Evolutionary conservation across 78 protist species (phyloP), one percentile per base, ranked within the genome.

Genomic region (Pigoraptor vietnamica): DNA sequence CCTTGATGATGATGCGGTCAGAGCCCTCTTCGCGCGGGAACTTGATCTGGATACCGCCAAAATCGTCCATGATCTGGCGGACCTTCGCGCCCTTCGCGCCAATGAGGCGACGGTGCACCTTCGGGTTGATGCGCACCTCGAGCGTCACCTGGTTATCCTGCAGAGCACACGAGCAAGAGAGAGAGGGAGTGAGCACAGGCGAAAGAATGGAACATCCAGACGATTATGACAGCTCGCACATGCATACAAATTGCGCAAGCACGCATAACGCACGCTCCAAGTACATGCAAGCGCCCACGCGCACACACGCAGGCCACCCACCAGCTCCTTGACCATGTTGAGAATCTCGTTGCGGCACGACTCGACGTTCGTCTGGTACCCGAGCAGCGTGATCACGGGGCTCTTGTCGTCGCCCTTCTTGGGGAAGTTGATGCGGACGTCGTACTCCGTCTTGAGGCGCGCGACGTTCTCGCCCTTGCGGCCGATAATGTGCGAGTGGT

Each of bases 361-460:
- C 81, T 87, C 37, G 36, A 40, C 90, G 37, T 40, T n/a, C 38
- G 29, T 9, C 90, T 87, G 34, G 81, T 40, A 40, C 19, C 90
- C 90, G 39, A 10, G 1, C 2, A 87, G 2, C 81, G 81, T 25
- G 81, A 87, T 87, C 37, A 9, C 10, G 90, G 37, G 36, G 81
- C 36, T 25, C 81, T 87, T 32, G 40, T 87, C 81, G 35, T 87
- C 81, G 37, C 88, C 39, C 88, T 83, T 34, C 39, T 83, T 35
- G 88, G 56, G 82, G 82, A 40, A 40, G 90, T 39, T 10, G 81
- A 87, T 40, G 90, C 90, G 90, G 36, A 40, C 81, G 36, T 87
- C 81, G 81, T 2, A n/a, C 82, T 87, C 36, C 34, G 1, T 24
- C 36, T 32, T 6, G 23, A 87, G 67, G 24, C 6, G 1, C 34